A percentile compares a stretch with the other conserved stretches of the same genome.
Conservation (phyloP, 371 early-diverging fungal species). For the Mortierella sp. region DNA sequence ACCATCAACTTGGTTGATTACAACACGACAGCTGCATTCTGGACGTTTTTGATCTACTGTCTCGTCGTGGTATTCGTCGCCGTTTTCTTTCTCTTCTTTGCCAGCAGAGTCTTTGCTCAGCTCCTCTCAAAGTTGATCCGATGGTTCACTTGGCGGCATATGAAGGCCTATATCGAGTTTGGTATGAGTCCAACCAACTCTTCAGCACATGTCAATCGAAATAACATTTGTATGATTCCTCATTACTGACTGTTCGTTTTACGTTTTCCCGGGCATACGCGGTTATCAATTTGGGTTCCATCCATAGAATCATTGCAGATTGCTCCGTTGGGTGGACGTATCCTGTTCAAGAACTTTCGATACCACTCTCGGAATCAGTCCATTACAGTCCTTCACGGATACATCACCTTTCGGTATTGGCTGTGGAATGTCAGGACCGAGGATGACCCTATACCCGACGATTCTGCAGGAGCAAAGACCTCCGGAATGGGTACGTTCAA, state of each 20-base stretch:
- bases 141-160: slow-evolving; percentile 80
- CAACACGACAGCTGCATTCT: slow-evolving; percentile 50
- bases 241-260: background rate
- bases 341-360: slow-evolving; percentile 85
- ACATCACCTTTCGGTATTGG: slow-evolving; percentile 88
- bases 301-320: slow-evolving; percentile 81
- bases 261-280: background rate
- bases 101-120: slow-evolving; percentile 78
- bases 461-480: slow-evolving; percentile 40
- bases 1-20: slow-evolving; percentile 55
- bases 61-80: slow-evolving; percentile 78
- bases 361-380: slow-evolving; percentile 84
- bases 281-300: background rate
- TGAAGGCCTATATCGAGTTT: slow-evolving; percentile 80
- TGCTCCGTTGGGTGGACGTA: slow-evolving; percentile 82
- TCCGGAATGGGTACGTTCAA: slow-evolving; percentile 18
- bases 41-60: slow-evolving; percentile 80
- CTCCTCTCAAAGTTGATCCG: slow-evolving; percentile 75
- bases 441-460: slow-evolving; percentile 54
- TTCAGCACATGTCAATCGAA: background rate
- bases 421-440: slow-evolving; percentile 73
- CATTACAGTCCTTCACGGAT: slow-evolving; percentile 82
- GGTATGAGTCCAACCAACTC: slow-evolving; percentile 63
- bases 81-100: slow-evolving; percentile 85
- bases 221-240: background rate